phyloP scores from a whole-genome alignment of 148 eudicot genomes.

The Salicornia ramosissima region DNA sequence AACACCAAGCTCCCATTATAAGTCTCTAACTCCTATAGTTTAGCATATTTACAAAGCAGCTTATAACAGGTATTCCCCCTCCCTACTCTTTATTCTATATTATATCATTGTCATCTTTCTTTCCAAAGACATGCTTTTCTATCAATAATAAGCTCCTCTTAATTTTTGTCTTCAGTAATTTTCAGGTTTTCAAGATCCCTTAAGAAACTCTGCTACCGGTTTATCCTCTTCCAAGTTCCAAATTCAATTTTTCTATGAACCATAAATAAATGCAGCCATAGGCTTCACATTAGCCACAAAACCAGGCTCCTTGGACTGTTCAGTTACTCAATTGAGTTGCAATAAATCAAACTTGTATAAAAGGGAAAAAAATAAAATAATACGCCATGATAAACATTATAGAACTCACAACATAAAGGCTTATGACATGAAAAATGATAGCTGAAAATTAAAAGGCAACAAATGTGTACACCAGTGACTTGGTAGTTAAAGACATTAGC shows the following conservation, averaged over 20 bases:
- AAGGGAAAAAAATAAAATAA: not conserved
- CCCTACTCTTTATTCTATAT: not conserved
- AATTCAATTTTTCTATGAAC: too few relatives aligned
- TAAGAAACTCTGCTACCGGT: too few relatives aligned
- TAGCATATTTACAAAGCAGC: not conserved
- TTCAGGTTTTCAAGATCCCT: too few relatives aligned
- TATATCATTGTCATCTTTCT: not conserved
- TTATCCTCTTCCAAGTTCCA: not conserved
- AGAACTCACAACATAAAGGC: not conserved
- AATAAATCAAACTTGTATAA: not conserved
- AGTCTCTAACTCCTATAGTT: not conserved
- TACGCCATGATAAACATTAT: not conserved
- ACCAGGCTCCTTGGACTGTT: not conserved
- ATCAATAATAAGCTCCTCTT: not conserved
- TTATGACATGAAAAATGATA: not conserved
- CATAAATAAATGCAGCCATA: not conserved
- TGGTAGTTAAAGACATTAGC: not conserved
- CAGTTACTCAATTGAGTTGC: not conserved
- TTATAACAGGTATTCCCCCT: not conserved
- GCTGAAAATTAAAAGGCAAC: not conserved
- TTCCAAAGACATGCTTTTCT: not conserved
- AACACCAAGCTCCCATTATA: not conserved
- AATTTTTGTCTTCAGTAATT: not conserved
- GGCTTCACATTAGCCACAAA: not conserved
- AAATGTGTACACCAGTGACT: not conserved